Conservation (phyloP, 208 protist species). For the Wallacemonas sp. region DNA sequence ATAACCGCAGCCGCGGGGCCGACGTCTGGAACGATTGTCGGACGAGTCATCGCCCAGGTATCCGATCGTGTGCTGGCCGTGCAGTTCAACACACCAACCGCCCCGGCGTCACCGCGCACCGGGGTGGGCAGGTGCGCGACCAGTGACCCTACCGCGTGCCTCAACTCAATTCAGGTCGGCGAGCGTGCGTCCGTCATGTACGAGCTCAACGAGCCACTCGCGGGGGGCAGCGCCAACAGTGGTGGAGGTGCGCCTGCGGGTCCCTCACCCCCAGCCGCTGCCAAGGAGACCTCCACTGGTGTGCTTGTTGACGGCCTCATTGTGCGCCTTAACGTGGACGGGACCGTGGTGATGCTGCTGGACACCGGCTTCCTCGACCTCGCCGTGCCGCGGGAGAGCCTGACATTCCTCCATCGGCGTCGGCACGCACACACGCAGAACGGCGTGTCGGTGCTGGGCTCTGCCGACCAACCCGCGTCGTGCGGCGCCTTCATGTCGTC, state of each 20-base stretch:
- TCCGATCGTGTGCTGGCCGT: slow-evolving; percentile 74
- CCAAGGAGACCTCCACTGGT: background rate
- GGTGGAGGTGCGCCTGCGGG: background rate
- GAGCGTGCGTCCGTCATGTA: slow-evolving; percentile 54
- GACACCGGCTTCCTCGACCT: slow-evolving; percentile 83
- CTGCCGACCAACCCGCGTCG: too few relatives aligned
- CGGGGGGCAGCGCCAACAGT: background rate
- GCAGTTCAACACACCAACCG: slow-evolving; percentile 22
- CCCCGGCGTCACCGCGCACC: background rate
- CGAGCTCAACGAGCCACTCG: slow-evolving; percentile 21
- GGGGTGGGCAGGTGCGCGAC: background rate
- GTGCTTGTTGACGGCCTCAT: slow-evolving; percentile 73
- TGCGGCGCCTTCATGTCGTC: slow-evolving; percentile 38
- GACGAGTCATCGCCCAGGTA: slow-evolving; percentile 75
- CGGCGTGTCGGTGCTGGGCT: background rate
- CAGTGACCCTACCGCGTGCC: background rate
- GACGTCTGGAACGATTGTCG: slow-evolving; percentile 12
- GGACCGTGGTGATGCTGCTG: slow-evolving; percentile 76
- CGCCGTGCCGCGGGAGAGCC: slow-evolving; percentile 75
- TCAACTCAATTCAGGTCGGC: slow-evolving; percentile 26
- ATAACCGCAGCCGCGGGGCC: background rate
- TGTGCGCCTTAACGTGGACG: slow-evolving; percentile 73
- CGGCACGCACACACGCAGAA: slow-evolving; percentile 28
- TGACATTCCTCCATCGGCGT: slow-evolving; percentile 54
- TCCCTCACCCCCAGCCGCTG: background rate